Evolutionary conservation across 2,329 filamentous ascomycete genomes (phyloP).

Genomic region (Anisogramma anomala): DNA sequence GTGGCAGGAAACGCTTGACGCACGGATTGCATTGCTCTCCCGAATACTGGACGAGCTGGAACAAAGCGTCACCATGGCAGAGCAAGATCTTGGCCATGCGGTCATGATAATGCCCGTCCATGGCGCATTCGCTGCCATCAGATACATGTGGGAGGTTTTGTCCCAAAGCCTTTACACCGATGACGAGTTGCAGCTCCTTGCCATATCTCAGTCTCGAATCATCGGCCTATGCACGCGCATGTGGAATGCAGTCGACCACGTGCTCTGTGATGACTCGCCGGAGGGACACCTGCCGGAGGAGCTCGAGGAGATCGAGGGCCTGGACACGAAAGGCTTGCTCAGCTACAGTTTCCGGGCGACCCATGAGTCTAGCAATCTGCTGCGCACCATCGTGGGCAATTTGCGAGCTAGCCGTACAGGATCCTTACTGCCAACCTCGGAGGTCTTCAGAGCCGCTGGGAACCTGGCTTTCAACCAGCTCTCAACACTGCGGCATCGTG

Average conservation of each 20-base stretch:
- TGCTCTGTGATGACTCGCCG: constrained; percentile 87
- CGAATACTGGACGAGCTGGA: constrained; percentile 51
- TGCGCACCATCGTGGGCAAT: constrained; percentile 50
- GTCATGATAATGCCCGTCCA: constrained; percentile 57
- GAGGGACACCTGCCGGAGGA: constrained; percentile 77
- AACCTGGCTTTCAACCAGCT: constrained; percentile 71
- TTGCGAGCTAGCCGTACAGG: constrained; percentile 35
- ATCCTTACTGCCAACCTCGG: constrained; percentile 35
- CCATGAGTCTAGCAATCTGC: constrained; percentile 79
- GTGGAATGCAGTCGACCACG: constrained; percentile 63
- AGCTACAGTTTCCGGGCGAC: constrained; percentile 92
- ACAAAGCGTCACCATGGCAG: constrained; percentile 50
- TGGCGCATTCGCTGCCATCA: constrained; percentile 55
- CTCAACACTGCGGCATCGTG: constrained; percentile 72
- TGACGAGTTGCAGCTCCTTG: constrained; percentile 26
- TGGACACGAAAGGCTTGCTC: constrained; percentile 76
- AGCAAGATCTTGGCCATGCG: constrained; percentile 53
- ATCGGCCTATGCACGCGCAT: constrained; percentile 52
- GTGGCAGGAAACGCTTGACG: constrained; percentile 34
- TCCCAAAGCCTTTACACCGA: constrained; percentile 29
- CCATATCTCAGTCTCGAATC: constrained; percentile 41
- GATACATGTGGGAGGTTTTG: constrained; percentile 45
- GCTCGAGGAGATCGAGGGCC: constrained; percentile 55
- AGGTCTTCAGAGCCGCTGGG: constrained; percentile 56
- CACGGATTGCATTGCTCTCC: constrained; percentile 40